Conservation (phyloP, 441 rosid genomes). For the Kokia cookei region DNA sequence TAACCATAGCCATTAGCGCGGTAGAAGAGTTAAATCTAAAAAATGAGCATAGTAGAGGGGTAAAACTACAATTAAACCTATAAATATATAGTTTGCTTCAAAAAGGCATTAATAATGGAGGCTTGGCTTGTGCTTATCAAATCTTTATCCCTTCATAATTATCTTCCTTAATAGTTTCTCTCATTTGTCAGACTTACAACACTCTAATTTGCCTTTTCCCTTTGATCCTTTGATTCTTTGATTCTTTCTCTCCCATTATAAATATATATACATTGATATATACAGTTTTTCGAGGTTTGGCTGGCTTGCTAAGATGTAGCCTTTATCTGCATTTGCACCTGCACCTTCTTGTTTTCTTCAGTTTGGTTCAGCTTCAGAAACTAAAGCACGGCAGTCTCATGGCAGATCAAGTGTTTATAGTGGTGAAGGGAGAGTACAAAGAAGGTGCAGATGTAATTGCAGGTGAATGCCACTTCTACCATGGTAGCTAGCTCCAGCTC, state of each 20-base stretch:
- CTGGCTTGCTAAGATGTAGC: constrained; percentile 32
- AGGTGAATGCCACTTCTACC: constrained; percentile 36
- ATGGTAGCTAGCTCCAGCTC: neutral
- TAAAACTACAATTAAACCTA: neutral
- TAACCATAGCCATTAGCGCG: too few species aligned
- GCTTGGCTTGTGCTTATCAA: neutral
- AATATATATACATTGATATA: neutral
- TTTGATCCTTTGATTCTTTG: neutral
- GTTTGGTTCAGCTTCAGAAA: neutral
- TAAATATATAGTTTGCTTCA: too few species aligned
- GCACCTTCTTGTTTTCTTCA: constrained; percentile 28
- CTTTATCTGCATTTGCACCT: constrained; percentile 76
- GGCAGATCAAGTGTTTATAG: neutral
- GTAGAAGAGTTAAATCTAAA: too few species aligned
- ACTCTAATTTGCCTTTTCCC: neutral
- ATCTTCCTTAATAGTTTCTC: neutral
- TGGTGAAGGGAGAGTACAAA: neutral
- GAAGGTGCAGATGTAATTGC: constrained; percentile 59
- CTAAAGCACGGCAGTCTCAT: neutral
- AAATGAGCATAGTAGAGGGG: too few species aligned
- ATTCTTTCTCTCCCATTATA: neutral
- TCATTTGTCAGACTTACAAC: neutral
- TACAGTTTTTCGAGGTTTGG: neutral
- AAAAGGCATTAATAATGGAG: neutral
- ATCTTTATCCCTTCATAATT: neutral